A percentile compares a stretch with the other conserved stretches of the same genome.
These are phyloP conservation scores for Metschnikowia henanensis DNA, from an alignment of 805 yeast species.

Conservation along the genomic window DNA sequence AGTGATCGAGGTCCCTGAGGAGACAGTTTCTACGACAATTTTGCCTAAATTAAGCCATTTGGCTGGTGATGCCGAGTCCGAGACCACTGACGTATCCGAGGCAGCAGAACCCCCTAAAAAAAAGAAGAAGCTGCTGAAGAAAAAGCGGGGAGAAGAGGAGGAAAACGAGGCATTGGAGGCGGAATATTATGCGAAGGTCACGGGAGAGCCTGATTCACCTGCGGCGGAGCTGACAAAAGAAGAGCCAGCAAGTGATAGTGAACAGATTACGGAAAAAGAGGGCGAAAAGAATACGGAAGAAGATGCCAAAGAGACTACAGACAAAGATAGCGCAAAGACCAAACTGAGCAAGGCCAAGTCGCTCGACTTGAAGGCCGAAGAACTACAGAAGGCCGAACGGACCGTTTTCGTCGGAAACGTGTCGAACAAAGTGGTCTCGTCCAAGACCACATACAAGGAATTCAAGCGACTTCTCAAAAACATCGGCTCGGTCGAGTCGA, in stretches of 20 bases:
- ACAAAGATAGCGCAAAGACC: slow-evolving; percentile 18
- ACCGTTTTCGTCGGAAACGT: slow-evolving; percentile 91
- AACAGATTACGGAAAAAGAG: slow-evolving; percentile 14
- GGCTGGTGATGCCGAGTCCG: slow-evolving; percentile 19
- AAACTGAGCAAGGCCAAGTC: slow-evolving; percentile 40
- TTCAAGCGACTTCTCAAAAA: slow-evolving; percentile 64
- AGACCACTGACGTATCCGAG: slow-evolving; percentile 5
- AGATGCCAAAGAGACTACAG: too few relatives aligned
- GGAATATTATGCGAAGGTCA: slow-evolving; percentile 16
- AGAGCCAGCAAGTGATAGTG: slow-evolving; percentile 18
- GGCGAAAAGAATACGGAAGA: too few relatives aligned
- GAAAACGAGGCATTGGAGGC: slow-evolving; percentile 14
- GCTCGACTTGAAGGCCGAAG: slow-evolving; percentile 65
- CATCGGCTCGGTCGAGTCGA: slow-evolving; percentile 61
- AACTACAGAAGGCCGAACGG: slow-evolving; percentile 77
- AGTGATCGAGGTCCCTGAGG: slow-evolving; percentile 25
- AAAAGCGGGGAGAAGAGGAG: slow-evolving; percentile 4
- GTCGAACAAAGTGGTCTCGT: slow-evolving; percentile 60
- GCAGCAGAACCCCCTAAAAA: neutral
- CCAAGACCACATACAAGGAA: slow-evolving; percentile 57
- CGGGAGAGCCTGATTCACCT: slow-evolving; percentile 8
- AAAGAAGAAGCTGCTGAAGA: slow-evolving; percentile 4
- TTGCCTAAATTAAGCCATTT: slow-evolving; percentile 19
- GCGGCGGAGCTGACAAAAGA: slow-evolving; percentile 32
- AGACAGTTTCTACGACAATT: slow-evolving; percentile 5